A percentile compares a stretch with the other conserved stretches of the same genome.
These are phyloP conservation scores for Colletotrichum caudatum DNA, from an alignment of 2,329 filamentous ascomycete species.

Conservation along the genomic window DNA sequence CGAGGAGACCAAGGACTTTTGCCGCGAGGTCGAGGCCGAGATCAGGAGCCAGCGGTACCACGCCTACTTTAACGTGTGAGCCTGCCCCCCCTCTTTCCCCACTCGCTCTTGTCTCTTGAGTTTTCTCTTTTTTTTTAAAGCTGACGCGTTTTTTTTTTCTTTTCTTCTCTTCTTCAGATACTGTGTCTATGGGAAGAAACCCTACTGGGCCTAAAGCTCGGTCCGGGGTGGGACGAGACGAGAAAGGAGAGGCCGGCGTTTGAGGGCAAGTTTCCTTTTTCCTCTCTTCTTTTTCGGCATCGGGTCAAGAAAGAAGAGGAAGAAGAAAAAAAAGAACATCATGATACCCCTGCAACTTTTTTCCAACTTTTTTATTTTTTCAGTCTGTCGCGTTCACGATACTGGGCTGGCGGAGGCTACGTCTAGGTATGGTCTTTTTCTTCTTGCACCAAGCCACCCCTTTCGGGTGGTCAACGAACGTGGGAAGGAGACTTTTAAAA, in stretches of 20 bases:
- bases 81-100: not conserved
- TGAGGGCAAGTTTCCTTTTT: not conserved
- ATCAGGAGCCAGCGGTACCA: slow-evolving; percentile 48
- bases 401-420: not conserved
- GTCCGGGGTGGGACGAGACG: too few relatives aligned
- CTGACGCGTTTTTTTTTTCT: not conserved
- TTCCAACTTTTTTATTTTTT: too few relatives aligned
- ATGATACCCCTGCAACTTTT: slow-evolving; percentile 1
- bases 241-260: not conserved
- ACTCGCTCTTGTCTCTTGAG: too few relatives aligned
- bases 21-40: slow-evolving; percentile 48
- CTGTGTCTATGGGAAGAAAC: slow-evolving; percentile 13
- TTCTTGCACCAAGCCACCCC: too few relatives aligned
- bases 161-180: not conserved
- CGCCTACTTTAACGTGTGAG: slow-evolving; percentile 53
- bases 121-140: too few relatives aligned
- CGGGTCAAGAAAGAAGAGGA: not conserved
- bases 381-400: not conserved
- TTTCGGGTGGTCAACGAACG: too few relatives aligned
- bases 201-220: not conserved
- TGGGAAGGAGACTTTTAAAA: too few relatives aligned
- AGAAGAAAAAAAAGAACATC: not conserved
- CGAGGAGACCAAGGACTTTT: slow-evolving; percentile 47
- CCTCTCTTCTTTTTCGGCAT: not conserved
- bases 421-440: not conserved